These are phyloP conservation scores for Prunus persica DNA, from an alignment of 306 rosid species.

Conservation along the genomic window Prunus_persica_NCBIv2 NC_034009.1:5421501-5422000, in stretches of 20 bases:
- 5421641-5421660: conserved; percentile 50
- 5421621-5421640: conserved; percentile 93
- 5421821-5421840: neutral
- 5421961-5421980: conserved; percentile 84
- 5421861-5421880: neutral
- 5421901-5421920: conserved; percentile 75
- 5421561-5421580: conserved; percentile 67
- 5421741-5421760: neutral
- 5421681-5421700: neutral
- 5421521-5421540: neutral
- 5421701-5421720: neutral
- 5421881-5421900: conserved; percentile 77
- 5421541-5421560: conserved; percentile 1
- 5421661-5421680: neutral
- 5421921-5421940: conserved; percentile 91
- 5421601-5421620: conserved; percentile 85
- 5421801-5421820: neutral
- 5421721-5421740: neutral
- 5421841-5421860: neutral
- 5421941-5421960: conserved; percentile 66
- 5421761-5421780: neutral
- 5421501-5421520: neutral
- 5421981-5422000: conserved; percentile 32
- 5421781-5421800: neutral
- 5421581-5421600: conserved; percentile 87